Base-by-base conservation (phyloP, 2,329 filamentous ascomycete genomes). In the Hymenoscyphus infarciens region DNA sequence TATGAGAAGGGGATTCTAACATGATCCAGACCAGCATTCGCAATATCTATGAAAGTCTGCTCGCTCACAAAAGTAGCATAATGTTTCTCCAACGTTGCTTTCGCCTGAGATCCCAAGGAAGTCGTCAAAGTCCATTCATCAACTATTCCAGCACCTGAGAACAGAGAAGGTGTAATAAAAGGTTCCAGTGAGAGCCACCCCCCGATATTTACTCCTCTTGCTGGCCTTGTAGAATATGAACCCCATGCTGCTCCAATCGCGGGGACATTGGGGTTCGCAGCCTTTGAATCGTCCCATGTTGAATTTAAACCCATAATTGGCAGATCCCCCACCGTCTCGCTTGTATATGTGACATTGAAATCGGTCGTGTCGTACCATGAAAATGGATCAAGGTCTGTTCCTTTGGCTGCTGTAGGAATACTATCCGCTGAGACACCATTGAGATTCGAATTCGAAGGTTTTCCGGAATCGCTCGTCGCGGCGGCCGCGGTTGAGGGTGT, bases 1-100 rank as follows among this genome's bases (percentile, higher is more conserved):
- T 99, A 99, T 10, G 89, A 91, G 75, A 89, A 98, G 0, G 91
- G 92, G 60, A 99, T 97, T 61, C 95, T 89, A n/a, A 99, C 90
- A 74, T 99, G 95, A 74, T 99, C 95, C 55, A 99, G 85, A 0
- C 95, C 95, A 1, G 95, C 95, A 45, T 86, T 87, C 57, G 87
- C 86, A 64, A 99, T 97, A 49, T 94, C 89, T 61, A 82, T 81
- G 75, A 98, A 97, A 1, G 91, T 92, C 63, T 89, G 80, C 73
- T 96, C 91, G 0, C 85, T 93, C 53, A 98, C 87, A 72, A 97
- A 99, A 0, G 85, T 86, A 1, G 93, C 88, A 77, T 99, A 99
- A 76, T 99, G 95, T 64, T 90, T 83, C 75, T 99, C 95, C n/a
- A 98, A 77, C 0, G 83, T 89, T 2, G 80, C 77, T 35, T 85